Conservation (phyloP, 1,284 basidiomycete genomes). For the Caloboletus inedulis region DNA sequence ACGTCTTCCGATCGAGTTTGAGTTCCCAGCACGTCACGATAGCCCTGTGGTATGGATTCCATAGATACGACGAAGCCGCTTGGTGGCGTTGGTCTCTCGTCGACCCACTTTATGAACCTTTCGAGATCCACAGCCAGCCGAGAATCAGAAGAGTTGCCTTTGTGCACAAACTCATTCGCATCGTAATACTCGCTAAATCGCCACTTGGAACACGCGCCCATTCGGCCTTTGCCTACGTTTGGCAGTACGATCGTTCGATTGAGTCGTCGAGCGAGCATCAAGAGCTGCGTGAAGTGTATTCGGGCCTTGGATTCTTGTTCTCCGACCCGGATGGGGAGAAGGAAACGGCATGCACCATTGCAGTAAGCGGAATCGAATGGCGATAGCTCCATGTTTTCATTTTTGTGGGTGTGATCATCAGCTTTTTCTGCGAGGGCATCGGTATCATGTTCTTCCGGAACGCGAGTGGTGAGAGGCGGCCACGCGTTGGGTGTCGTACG, state of each 20-base stretch:
- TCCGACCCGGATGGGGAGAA: slow-evolving; percentile 45
- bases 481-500: slow-evolving; percentile 3
- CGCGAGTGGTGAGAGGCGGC: slow-evolving; percentile 14
- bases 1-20: neutral
- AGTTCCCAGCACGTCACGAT: neutral
- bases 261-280: slow-evolving; percentile 40
- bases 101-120: slow-evolving; percentile 19
- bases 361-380: slow-evolving; percentile 17
- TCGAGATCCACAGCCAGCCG: slow-evolving; percentile 8
- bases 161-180: slow-evolving; percentile 1
- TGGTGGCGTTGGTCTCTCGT: slow-evolving; percentile 8
- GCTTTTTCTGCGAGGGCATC: neutral
- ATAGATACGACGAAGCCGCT: slow-evolving; percentile 15
- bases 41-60: slow-evolving; percentile 1
- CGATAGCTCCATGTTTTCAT: neutral
- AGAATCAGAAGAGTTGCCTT: neutral
- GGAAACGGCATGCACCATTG: slow-evolving; percentile 37
- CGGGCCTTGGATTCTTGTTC: slow-evolving; percentile 52
- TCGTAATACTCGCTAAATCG: slow-evolving; percentile 48
- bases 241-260: slow-evolving; percentile 52
- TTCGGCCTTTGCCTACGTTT: slow-evolving; percentile 47
- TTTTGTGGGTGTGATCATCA: neutral
- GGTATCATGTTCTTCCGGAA: slow-evolving; percentile 8
- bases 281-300: slow-evolving; percentile 44
- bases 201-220: slow-evolving; percentile 46